Base-by-base conservation (phyloP, 2,329 filamentous ascomycete genomes). In the Gnomoniopsis sp. region DNA sequence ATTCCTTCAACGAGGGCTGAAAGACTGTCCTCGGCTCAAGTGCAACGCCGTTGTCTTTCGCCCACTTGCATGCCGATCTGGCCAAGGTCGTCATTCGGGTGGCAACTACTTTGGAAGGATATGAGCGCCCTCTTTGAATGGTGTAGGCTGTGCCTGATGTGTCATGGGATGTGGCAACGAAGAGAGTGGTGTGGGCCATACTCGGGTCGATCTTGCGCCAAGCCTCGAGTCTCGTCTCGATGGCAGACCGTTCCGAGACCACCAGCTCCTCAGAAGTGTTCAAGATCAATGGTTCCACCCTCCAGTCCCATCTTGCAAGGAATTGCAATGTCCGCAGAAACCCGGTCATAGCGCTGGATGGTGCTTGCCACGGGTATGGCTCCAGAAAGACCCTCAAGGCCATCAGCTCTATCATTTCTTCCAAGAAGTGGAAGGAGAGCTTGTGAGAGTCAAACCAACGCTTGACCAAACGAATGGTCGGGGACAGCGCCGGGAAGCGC, bases 251-350 rank as follows among this genome's bases (percentile, higher is more conserved):
- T 33, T 89, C 84, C 12, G 83, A 76, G 8, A 78, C 73, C 8
- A 83, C 82, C 68, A 96, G 79, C 15, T 86, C 82, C 61, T 80
- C 83, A 12, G 85, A 82, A 26, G 91, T 82, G 71, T 97, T 91
- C 26, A 97, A 80, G 36, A 96, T 80, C 34, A 98, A 79, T 1
- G 95, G 89, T 55, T 92, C 88, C 8, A 87, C 80, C 30, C 90
- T 85, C 95, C 95, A 99, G 71, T 98, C 91, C 92, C 95, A 99
- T 46, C 86, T 82, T 1, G 92, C 86, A 15, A 99, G 79, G 71
- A 93, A 89, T 34, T 88, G 77, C 1, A 99, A 77, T 1, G 90
- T 90, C 22, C 93, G 86, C 30, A 96, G 74, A 69, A 99, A 93
- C 4, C 90, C 95, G 0, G 88, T 88, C 66, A 87, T 86, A 11